A percentile compares a stretch with the other conserved stretches of the same genome.
Conservation (phyloP, 176 grass and related monocot genomes). For the Juncus inflexus region DNA sequence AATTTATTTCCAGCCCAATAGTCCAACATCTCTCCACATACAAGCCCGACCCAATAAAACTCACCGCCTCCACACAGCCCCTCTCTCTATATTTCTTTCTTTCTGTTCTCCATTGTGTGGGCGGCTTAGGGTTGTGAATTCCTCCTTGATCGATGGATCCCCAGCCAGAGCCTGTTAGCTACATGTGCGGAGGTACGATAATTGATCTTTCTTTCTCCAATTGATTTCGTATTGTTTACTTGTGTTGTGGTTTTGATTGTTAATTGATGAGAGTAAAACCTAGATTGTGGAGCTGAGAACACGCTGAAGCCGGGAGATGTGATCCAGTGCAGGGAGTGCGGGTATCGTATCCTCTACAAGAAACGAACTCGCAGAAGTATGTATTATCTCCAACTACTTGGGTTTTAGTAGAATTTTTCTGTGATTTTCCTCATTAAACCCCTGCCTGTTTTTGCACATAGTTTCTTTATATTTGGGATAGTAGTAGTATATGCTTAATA, state of each 20-base stretch:
- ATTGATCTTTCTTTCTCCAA: neutral
- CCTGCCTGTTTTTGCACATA: conserved; percentile 1
- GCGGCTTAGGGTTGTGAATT: no score
- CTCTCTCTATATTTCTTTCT: no score
- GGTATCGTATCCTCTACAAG: conserved; percentile 49
- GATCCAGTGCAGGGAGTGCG: conserved; percentile 44
- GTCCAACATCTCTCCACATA: no score
- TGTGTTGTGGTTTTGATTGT: neutral
- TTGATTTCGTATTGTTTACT: neutral
- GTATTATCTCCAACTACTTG: neutral
- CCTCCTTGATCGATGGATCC: conserved; percentile 33
- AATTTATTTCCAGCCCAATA: no score
- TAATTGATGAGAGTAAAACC: neutral
- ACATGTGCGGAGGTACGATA: conserved; percentile 37
- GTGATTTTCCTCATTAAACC: neutral
- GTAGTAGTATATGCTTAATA: neutral
- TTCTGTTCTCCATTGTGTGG: no score
- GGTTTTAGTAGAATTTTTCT: neutral
- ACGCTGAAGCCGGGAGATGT: conserved; percentile 43
- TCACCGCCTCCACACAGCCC: no score
- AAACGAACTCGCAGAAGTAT: conserved; percentile 48
- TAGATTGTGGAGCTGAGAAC: conserved; percentile 45
- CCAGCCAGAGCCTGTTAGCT: conserved; percentile 37
- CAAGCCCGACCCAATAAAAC: no score
- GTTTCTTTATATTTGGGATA: neutral